Evolutionary conservation across 192 early-diverging fungal genomes (phyloP), one percentile per base, ranked within the genome.

Genomic region (Mortierella claussenii): DNA sequence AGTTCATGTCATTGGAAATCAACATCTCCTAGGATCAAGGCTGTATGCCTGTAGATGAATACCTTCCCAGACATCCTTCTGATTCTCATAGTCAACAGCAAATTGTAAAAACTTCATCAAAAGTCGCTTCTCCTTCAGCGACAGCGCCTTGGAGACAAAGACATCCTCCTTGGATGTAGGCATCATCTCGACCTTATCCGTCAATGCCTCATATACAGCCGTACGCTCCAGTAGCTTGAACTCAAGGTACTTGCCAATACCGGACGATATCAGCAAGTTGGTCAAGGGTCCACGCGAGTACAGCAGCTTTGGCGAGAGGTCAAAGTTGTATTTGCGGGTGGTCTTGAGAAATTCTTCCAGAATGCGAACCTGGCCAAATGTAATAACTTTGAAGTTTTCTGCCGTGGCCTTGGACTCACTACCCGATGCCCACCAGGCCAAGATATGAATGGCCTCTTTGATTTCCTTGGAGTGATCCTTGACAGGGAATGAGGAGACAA

Each of bases 151-250:
- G 56, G 87, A 91, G 17, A 87, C 84, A 86, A 98, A 98, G 18
- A 98, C 85, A 71, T 97, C 97, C 68, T 95, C 95, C 73, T 96
- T 97, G 47, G 91, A 91, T 20, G 89, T 86, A 0, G 97, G 97
- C 4, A 96, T 92, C 79, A 76, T 76, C 73, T 76, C 73, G 17
- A 76, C 73, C 37, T 76, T 76, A 15, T 76, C 73, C 8, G 73
- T 76, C 0, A 67, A 30, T 1, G 64, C 27, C 28, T 76, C 73
- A 51, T 79, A 81, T 10, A 96, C 58, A 33, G 85, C 90, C 10
- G 88, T 89, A 11, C 82, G 73, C 51, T 95, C 95, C 13, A 96
- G 62, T 7, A 89, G 87, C 57, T 91, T 90, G 78, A 98, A 98
- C 69, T 97, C 96, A 24, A 97, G 71, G 82, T 96, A 95, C 34